Percentiles rank a stretch among this genome's conserved stretches.
Conservation (phyloP, 805 yeast genomes). For the Zygosaccharomyces kombuchaensis region DNA sequence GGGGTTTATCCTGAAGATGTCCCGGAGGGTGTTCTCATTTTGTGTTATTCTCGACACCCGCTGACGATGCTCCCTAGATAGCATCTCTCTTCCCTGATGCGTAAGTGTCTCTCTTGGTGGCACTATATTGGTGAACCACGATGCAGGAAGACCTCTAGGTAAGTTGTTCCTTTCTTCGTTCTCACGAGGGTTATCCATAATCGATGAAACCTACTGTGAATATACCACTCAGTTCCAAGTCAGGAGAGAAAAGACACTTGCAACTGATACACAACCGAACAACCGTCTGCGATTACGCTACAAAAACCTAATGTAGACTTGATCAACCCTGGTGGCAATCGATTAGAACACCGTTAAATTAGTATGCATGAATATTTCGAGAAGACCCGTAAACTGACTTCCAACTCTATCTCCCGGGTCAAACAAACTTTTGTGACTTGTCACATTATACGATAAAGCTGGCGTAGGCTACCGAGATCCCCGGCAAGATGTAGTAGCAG, state of each 20-base stretch:
- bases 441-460: conserved; percentile 6
- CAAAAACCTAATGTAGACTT: not conserved
- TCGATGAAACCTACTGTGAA: not conserved
- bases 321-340: not conserved
- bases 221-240: not conserved
- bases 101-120: conserved; percentile 17
- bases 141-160: conserved; percentile 20
- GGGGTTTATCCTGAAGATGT: conserved; percentile 14
- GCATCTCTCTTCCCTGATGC: conserved; percentile 16
- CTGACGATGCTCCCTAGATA: conserved; percentile 22
- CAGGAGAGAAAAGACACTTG: not conserved
- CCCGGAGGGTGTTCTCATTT: conserved; percentile 20
- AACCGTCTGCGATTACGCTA: not conserved
- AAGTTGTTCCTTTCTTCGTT: conserved; percentile 9
- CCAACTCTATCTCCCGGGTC: not conserved
- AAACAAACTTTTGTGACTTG: conserved; percentile 13
- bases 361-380: not conserved
- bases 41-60: conserved; percentile 20
- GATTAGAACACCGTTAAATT: not conserved
- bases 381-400: not conserved
- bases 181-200: conserved; percentile 10
- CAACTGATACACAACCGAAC: not conserved
- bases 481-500: not conserved
- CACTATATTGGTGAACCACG: conserved; percentile 20
- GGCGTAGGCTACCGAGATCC: too few relatives aligned